Evolutionary conservation across 2,329 filamentous ascomycete species (phyloP), one percentile per base, ranked within the genome.

Genomic region (Bipolaris sorokiniana): DNA sequence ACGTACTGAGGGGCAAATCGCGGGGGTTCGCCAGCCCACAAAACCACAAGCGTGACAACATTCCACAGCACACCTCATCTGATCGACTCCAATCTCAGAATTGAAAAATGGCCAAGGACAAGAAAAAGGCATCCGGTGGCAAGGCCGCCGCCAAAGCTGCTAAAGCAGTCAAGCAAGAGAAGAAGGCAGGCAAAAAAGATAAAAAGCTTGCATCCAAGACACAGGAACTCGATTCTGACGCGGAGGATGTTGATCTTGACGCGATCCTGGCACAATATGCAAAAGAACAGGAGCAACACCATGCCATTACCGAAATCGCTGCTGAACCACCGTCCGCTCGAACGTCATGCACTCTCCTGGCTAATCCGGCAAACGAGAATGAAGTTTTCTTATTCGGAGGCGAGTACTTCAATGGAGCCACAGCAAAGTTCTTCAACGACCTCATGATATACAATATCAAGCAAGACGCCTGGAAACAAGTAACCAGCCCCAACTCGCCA

Each of bases 381-480:
- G 92, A 96, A 74, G 79, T 99, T 54, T 88, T 98, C 64, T 80
- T 98, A 5, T 99, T 96, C 76, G 95, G 94, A 15, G 95, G 95
- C 64, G 95, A 99, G 80, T 96, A 93, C 73, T 98, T 92, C 79
- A 96, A 98, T 78, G 95, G 95, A 4, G 90, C 90, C 2, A 80
- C 95, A 54, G 95, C 94, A 1, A 80, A 81, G 1, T 90, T 90
- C 76, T 89, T 82, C 77, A 89, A 88, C 70, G 87, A 89, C 64
- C 77, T 90, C 3, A 87, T 83, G 65, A 80, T 89, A 34, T 89
- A 89, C 70, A 82, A 95, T 77, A 89, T 92, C 75, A 90, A 90
- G 78, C 86, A 88, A 62, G 91, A 96, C 77, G 89, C 95, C 76
- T 99, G 95, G 95, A 89, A 91, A 62, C 87, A 89, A 66, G 88